A percentile compares a stretch with the other conserved stretches of the same genome.
These are phyloP conservation scores for Xylaria sp. DNA, from an alignment of 2,329 filamentous ascomycete genomes.

Conservation along the genomic window DNA sequence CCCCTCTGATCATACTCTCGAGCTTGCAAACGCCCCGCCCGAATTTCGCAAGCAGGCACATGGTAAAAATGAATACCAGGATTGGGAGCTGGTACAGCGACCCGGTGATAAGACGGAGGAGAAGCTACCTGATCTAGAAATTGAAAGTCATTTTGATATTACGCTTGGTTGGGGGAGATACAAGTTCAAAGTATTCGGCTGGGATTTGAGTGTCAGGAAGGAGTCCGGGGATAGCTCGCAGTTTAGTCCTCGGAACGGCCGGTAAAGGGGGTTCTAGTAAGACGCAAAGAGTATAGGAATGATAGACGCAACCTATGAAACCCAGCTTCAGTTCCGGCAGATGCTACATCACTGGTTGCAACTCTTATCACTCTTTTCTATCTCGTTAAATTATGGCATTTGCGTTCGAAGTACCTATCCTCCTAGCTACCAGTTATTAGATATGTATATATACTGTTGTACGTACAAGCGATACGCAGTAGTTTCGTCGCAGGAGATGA, in stretches of 20 bases:
- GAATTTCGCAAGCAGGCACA: not conserved
- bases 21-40: not conserved
- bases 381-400: too few species aligned
- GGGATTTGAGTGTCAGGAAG: not conserved
- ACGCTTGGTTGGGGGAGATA: not conserved
- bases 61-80: not conserved
- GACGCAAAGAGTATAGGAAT: not conserved
- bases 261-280: not conserved
- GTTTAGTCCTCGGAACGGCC: not conserved
- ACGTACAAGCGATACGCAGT: too few species aligned
- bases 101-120: not conserved
- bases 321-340: not conserved
- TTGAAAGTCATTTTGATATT: not conserved
- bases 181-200: not conserved
- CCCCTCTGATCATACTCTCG: not conserved
- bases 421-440: too few species aligned
- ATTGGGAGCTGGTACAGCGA: not conserved
- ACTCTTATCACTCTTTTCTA: too few species aligned
- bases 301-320: not conserved
- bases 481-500: too few species aligned
- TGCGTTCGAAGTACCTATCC: too few species aligned
- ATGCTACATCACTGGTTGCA: too few species aligned
- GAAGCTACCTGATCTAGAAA: not conserved
- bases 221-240: not conserved
- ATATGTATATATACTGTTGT: too few species aligned